A percentile compares a stretch with the other conserved stretches of the same genome.
phyloP scores from a whole-genome alignment of 768 basidiomycete genomes.

The Piloderma croceum region DNA sequence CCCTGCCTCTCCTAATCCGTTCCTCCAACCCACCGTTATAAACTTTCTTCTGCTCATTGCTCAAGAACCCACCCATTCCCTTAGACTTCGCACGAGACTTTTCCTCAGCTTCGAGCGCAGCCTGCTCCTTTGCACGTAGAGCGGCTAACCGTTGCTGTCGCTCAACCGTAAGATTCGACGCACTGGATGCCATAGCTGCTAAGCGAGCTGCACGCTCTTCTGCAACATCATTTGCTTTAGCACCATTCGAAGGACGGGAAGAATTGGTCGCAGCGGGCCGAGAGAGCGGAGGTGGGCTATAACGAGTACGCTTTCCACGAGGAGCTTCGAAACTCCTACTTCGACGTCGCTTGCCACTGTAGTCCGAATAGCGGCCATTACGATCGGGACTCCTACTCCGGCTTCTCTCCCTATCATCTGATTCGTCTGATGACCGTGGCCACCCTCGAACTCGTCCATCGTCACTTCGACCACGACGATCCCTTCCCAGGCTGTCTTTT shows the following conservation, averaged over 20 bases:
- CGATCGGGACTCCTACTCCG: slow-evolving; percentile 23
- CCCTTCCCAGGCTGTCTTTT: slow-evolving; percentile 6
- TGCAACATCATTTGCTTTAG: slow-evolving; percentile 20
- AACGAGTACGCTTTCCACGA: slow-evolving; percentile 22
- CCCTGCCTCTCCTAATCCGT: slow-evolving; percentile 64
- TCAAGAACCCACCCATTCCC: slow-evolving; percentile 78
- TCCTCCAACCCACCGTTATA: slow-evolving; percentile 83
- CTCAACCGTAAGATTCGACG: slow-evolving; percentile 57
- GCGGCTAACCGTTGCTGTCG: slow-evolving; percentile 67
- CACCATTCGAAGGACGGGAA: slow-evolving; percentile 16
- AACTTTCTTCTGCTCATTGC: slow-evolving; percentile 77
- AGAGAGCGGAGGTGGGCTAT: slow-evolving; percentile 11
- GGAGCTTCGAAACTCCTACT: slow-evolving; percentile 28
- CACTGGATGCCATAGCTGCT: slow-evolving; percentile 82
- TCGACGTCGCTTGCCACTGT: slow-evolving; percentile 34
- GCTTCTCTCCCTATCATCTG: slow-evolving; percentile 18
- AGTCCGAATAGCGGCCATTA: slow-evolving; percentile 21
- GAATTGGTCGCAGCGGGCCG: slow-evolving; percentile 5
- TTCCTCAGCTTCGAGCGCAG: slow-evolving; percentile 69
- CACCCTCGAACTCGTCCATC: slow-evolving; percentile 34
- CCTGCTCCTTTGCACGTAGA: slow-evolving; percentile 72
- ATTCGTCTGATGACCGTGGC: slow-evolving; percentile 48
- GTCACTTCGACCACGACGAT: slow-evolving; percentile 13
- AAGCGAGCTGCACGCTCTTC: slow-evolving; percentile 77
- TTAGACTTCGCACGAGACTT: slow-evolving; percentile 61